Percentiles rank a stretch among this genome's conserved stretches.
These are phyloP conservation scores for Fusarium citri DNA, from an alignment of 2,329 filamentous ascomycete genomes.

Conservation along the genomic window DNA sequence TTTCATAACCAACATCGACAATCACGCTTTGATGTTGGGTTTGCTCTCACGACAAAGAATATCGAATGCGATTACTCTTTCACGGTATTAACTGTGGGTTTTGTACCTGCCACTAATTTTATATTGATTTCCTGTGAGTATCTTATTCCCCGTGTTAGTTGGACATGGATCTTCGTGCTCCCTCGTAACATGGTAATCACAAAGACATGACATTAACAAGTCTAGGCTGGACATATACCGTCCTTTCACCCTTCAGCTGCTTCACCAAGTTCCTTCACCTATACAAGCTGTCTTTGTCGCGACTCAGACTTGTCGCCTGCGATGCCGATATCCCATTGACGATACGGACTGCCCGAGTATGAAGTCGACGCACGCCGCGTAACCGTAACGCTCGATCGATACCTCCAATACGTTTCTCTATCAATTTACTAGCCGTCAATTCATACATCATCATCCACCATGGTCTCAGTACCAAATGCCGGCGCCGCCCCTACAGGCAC, in stretches of 20 bases:
- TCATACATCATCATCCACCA: constrained; percentile 40
- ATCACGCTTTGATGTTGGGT: constrained; percentile 25
- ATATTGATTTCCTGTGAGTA: constrained; percentile 31
- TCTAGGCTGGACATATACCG: constrained; percentile 10
- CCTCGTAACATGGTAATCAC: constrained; percentile 24
- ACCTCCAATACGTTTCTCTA: constrained; percentile 19
- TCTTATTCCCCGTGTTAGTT: constrained; percentile 44
- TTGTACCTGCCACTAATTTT: constrained; percentile 11
- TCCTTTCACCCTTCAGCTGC: neutral
- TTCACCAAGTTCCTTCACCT: neutral
- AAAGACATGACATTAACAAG: constrained; percentile 29
- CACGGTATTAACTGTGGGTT: constrained; percentile 8
- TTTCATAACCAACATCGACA: constrained; percentile 37
- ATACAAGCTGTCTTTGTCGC: constrained; percentile 24
- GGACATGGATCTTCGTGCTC: constrained; percentile 35
- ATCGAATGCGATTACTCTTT: constrained; percentile 19
- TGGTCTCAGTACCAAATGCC: constrained; percentile 56
- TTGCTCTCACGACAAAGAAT: constrained; percentile 36
- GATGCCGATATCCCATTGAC: constrained; percentile 44
- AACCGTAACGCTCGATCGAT: constrained; percentile 37
- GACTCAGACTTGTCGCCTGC: constrained; percentile 39
- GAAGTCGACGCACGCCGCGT: constrained; percentile 40
- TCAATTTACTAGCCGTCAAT: constrained; percentile 13
- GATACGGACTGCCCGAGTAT: constrained; percentile 44
- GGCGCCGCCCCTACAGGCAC: constrained; percentile 52